These are phyloP conservation scores for Candida insectalens DNA, from an alignment of 805 yeast genomes.

Conservation along the genomic window DNA sequence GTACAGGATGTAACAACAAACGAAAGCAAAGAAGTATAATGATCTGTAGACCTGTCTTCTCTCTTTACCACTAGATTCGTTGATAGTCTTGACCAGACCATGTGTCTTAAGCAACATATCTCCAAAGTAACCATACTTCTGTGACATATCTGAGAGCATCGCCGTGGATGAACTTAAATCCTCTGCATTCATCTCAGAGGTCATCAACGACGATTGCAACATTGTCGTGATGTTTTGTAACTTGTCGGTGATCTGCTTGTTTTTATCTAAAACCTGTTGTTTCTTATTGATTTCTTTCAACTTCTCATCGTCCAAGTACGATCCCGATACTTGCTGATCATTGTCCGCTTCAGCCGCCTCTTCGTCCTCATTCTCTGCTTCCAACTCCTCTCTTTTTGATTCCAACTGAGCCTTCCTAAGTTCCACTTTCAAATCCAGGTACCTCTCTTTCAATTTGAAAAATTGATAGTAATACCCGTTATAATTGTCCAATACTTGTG, in stretches of 20 bases:
- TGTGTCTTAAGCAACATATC: slow-evolving; percentile 32
- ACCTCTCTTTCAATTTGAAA: slow-evolving; percentile 14
- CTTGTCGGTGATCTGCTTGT: slow-evolving; percentile 35
- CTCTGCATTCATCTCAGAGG: slow-evolving; percentile 40
- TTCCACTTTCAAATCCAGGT: slow-evolving; percentile 16
- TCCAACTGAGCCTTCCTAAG: slow-evolving; percentile 19
- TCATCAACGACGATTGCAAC: slow-evolving; percentile 38
- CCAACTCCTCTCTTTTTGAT: slow-evolving; percentile 14
- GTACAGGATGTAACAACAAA: slow-evolving; percentile 42
- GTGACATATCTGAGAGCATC: slow-evolving; percentile 30
- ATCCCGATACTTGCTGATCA: slow-evolving; percentile 1
- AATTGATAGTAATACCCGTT: slow-evolving; percentile 7
- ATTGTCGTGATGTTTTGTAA: slow-evolving; percentile 39
- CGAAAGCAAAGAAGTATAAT: slow-evolving; percentile 33
- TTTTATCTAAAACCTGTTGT: slow-evolving; percentile 35
- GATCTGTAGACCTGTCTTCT: slow-evolving; percentile 38
- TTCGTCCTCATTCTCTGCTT: slow-evolving; percentile 6
- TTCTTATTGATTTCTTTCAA: slow-evolving; percentile 23
- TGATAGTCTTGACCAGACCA: slow-evolving; percentile 39
- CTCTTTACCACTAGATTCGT: slow-evolving; percentile 41
- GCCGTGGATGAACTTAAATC: slow-evolving; percentile 37
- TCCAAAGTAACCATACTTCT: slow-evolving; percentile 31
- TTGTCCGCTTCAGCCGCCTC: slow-evolving; percentile 1
- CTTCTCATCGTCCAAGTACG: slow-evolving; percentile 21
- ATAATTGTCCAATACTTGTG: slow-evolving; percentile 3